phyloP scores from a whole-genome alignment of 2,329 filamentous ascomycete genomes.

The Esteya vermicola region DNA sequence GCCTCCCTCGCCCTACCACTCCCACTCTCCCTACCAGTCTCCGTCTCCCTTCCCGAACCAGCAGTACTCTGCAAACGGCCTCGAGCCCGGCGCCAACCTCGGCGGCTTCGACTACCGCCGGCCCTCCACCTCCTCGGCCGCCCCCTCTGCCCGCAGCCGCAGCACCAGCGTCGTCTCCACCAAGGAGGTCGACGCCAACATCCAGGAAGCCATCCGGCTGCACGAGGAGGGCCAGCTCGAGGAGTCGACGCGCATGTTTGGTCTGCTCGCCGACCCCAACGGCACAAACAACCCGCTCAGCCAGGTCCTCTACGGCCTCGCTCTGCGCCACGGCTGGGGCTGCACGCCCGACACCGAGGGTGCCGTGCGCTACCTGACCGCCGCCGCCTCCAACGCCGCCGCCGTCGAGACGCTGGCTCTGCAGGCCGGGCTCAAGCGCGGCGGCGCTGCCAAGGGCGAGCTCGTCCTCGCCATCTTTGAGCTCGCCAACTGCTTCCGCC shows the following conservation, averaged over 20 bases:
- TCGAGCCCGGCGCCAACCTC: too few relatives aligned
- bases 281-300: slow-evolving; percentile 86
- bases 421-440: slow-evolving; percentile 77
- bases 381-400: slow-evolving; percentile 82
- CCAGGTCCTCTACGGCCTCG: slow-evolving; percentile 90
- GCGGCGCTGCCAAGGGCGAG: slow-evolving; percentile 89
- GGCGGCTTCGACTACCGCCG: too few relatives aligned
- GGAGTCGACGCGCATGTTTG: slow-evolving; percentile 74
- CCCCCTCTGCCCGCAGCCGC: slow-evolving; percentile 7
- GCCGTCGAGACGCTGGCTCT: slow-evolving; percentile 75
- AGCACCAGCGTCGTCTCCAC: slow-evolving; percentile 24
- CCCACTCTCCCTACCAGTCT: neutral
- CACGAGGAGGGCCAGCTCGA: slow-evolving; percentile 75
- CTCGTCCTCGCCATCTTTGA: slow-evolving; percentile 94
- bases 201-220: slow-evolving; percentile 88
- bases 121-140: too few relatives aligned
- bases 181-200: slow-evolving; percentile 50
- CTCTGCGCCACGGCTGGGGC: slow-evolving; percentile 87
- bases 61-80: too few relatives aligned
- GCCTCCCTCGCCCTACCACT: neutral
- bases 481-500: slow-evolving; percentile 79
- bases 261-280: slow-evolving; percentile 63
- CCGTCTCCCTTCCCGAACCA: neutral
- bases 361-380: slow-evolving; percentile 73
- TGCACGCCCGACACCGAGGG: slow-evolving; percentile 55